Evolutionary conservation across 805 yeast species (phyloP).

Genomic region (Lachancea mirantina): DNA sequence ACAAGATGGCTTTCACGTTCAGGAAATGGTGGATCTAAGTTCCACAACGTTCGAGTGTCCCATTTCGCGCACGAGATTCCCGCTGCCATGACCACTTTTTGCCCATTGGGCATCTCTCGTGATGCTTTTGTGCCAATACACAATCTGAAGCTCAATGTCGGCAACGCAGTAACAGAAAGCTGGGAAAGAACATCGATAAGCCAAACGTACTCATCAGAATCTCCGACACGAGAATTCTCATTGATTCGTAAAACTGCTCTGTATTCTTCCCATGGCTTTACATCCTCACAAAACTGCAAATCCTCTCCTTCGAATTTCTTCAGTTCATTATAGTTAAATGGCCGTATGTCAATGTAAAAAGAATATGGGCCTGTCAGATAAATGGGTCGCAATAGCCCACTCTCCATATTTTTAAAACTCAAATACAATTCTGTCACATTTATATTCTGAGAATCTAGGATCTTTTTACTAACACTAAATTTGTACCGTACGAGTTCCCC

Average conservation of each 20-base stretch:
- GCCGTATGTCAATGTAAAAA: slow-evolving; percentile 73
- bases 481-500: slow-evolving; percentile 27
- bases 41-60: slow-evolving; percentile 72
- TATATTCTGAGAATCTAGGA: slow-evolving; percentile 12
- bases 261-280: slow-evolving; percentile 69
- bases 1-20: slow-evolving; percentile 71
- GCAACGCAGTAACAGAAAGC: slow-evolving; percentile 60
- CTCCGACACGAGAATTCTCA: slow-evolving; percentile 28
- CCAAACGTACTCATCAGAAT: slow-evolving; percentile 52
- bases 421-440: slow-evolving; percentile 26
- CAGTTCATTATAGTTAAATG: slow-evolving; percentile 53
- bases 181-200: slow-evolving; percentile 75
- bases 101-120: slow-evolving; percentile 15
- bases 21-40: slow-evolving; percentile 47
- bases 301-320: slow-evolving; percentile 35
- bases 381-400: slow-evolving; percentile 69
- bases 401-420: slow-evolving; percentile 64
- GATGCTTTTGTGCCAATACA: slow-evolving; percentile 42
- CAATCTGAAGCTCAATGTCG: slow-evolving; percentile 62
- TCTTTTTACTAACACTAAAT: slow-evolving; percentile 16
- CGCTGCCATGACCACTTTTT: slow-evolving; percentile 2
- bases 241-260: slow-evolving; percentile 48
- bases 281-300: slow-evolving; percentile 41
- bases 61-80: slow-evolving; percentile 29
- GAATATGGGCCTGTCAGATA: slow-evolving; percentile 85